Evolutionary conservation across 176 grass and related monocot species (phyloP), one percentile per base, ranked within the genome.

Genomic region (Musa itinerans): DNA sequence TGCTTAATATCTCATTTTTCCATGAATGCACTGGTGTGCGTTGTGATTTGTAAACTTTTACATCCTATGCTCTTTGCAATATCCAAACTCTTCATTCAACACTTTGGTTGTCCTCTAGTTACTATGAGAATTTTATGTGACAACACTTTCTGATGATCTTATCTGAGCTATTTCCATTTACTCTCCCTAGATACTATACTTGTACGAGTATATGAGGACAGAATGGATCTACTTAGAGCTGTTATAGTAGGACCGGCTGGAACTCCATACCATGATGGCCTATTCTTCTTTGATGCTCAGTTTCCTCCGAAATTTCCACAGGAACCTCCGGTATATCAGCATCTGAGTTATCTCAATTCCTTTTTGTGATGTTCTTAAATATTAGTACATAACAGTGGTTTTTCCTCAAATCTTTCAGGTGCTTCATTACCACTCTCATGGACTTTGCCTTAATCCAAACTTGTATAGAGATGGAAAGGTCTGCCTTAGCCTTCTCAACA

Each of bases 241-340:
- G 93, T 85, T 66, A 86, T 96, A 27, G 69, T 92, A 72, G 93
- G 93, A 50, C 85, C 93, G 64, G 72, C 84, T 69, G 93, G 89
- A 80, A 96, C 93, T 79, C 93, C 93, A 10, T 96, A 96, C 61
- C 93, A 96, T 84, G 84, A 96, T 82, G 93, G 93, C 53, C 93
- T 96, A 58, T 96, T 96, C 77, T 96, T 96, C 85, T 96, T 96
- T 80, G 93, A 96, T 80, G 81, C 83, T 76, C 87, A 87, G 8
- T 96, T 96, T 71, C 65, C 89, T 68, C 10, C 81, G 19, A 77
- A 74, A 75, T 96, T 92, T 75, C 93, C 92, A 64, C 48, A 88
- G 64, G 63, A 8, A 76, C 93, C 93, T 76, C 93, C 93, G 48
- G 93, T 96, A 83, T 19, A 81, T 23, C 8, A 53, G 19, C 53